Evolutionary conservation across 352 stramenopile species (phyloP), one percentile per base, ranked within the genome.

Genomic region (Plasmopara muralis): DNA sequence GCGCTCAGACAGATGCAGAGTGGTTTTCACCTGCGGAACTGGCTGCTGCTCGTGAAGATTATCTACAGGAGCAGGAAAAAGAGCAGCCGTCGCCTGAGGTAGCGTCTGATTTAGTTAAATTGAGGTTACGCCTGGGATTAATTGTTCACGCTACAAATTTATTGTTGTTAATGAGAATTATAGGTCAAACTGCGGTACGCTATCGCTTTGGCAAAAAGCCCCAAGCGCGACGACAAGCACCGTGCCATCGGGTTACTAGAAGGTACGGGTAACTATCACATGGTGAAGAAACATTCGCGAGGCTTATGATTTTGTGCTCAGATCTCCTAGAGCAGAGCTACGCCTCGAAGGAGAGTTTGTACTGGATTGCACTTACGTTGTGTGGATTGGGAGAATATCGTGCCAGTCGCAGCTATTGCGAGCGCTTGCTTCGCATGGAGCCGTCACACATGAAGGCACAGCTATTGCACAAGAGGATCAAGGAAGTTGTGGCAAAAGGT

Each of bases 1-100:
- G 54, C 34, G 51, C 47, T 47, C 64, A 70, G 41, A 62, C 55
- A 47, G 66, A 74, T 34, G 47, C 34, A 51, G 76, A 87, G 38
- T 87, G 79, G 66, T 89, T 87, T 65, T 89, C 79, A n/a, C 44
- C 65, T 33, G 76, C 86, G 50, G 79, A 87, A 39, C 62, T 90
- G 37, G 77, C 83, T 63, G 64, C 66, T 33, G 77, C 80, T 38
- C 80, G 80, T 38, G 77, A 87, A 47, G 72, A 81, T 42, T 91
- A 91, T 60, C 60, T 91, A 37, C 64, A 79, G 50, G 80, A 87
- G 47, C 80, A 91, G 53, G 74, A 91, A 64, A 78, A 83, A 56
- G 74, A 89, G 47, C 62, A 74, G 47, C 77, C 80, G 51, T 81
- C 76, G 28, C 68, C 63, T 42, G 61, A 81, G 72, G 77, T 85